Evolutionary conservation across 768 basidiomycete genomes (phyloP).

Genomic region (Kwoniella botswanensis): DNA sequence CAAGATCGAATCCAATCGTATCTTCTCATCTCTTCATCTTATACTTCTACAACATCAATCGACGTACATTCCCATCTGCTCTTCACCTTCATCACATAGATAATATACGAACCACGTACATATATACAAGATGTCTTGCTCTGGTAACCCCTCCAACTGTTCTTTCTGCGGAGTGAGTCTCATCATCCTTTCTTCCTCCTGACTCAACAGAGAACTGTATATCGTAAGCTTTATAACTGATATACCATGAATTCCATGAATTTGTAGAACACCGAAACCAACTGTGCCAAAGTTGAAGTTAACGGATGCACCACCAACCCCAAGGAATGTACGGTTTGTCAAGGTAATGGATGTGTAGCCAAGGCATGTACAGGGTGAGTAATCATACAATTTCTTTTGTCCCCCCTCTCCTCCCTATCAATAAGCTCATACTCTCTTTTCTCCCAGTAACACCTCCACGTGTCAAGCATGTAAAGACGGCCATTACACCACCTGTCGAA

Average conservation of each 20-base stretch:
- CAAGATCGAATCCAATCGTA: not conserved
- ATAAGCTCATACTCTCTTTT: not conserved
- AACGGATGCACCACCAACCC: slow-evolving; percentile 49
- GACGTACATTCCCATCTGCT: not conserved
- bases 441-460: slow-evolving; percentile 38
- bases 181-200: not conserved
- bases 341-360: slow-evolving; percentile 47
- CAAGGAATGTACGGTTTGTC: slow-evolving; percentile 40
- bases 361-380: slow-evolving; percentile 52
- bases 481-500: slow-evolving; percentile 45
- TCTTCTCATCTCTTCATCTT: not conserved
- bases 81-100: not conserved
- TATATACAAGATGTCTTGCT: slow-evolving; percentile 43
- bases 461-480: slow-evolving; percentile 47
- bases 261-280: slow-evolving; percentile 16
- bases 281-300: slow-evolving; percentile 49
- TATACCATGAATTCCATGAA: not conserved
- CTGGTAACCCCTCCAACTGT: slow-evolving; percentile 49
- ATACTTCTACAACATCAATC: not conserved
- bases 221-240: not conserved
- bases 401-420: not conserved
- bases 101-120: not conserved
- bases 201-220: not conserved
- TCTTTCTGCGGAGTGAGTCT: slow-evolving; percentile 52
- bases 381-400: not conserved